These are phyloP conservation scores for Diaporthe vexans DNA, from an alignment of 2,329 filamentous ascomycete genomes.

Conservation along the genomic window DNA sequence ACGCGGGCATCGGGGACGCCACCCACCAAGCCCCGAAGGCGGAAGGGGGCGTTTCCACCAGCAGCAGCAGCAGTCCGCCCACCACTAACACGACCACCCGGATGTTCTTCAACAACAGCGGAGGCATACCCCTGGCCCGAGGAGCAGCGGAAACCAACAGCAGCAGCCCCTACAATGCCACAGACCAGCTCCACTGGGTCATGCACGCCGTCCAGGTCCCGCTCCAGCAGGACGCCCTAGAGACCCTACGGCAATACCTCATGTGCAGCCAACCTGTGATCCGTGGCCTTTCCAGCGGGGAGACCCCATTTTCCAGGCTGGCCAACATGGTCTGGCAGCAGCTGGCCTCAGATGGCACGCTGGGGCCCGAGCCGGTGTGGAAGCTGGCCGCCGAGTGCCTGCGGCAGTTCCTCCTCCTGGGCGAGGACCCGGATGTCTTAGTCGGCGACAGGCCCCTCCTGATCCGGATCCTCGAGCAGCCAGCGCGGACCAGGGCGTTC, in stretches of 20 bases:
- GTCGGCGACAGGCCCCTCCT: not conserved
- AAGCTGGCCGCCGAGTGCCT: not conserved
- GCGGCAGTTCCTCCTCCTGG: not conserved
- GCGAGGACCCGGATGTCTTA: not conserved
- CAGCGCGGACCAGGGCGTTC: not conserved
- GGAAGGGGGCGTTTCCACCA: not conserved
- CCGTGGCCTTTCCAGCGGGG: not conserved
- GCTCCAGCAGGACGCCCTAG: not conserved
- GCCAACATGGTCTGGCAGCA: not conserved
- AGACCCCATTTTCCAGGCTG: not conserved
- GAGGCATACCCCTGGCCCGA: not conserved
- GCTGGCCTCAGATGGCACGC: not conserved
- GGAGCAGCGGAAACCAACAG: not conserved
- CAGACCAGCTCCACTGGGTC: not conserved
- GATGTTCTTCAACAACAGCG: not conserved
- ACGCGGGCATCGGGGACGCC: not conserved
- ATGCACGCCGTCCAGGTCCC: not conserved
- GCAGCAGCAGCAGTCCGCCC: no score
- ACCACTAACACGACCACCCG: not conserved
- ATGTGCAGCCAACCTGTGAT: not conserved
- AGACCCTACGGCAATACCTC: not conserved
- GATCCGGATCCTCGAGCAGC: not conserved
- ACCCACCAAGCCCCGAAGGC: not conserved
- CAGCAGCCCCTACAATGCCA: not conserved
- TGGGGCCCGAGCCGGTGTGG: not conserved